Evolutionary conservation across 805 yeast genomes (phyloP), one percentile per base, ranked within the genome.

Genomic region (Candida anglica): DNA sequence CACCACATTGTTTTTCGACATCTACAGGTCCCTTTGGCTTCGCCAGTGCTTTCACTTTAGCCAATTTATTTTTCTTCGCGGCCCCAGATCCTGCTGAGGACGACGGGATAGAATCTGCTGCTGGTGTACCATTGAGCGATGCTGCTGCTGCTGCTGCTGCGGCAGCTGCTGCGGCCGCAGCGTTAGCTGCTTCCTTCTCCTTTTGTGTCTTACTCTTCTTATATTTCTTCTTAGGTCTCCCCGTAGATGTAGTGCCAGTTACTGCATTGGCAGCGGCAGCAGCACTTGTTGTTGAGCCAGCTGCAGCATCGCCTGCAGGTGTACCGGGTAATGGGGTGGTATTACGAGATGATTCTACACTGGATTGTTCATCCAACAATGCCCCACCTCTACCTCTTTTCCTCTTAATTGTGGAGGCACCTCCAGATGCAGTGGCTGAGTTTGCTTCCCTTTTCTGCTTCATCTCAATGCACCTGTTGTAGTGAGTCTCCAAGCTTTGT

Each of bases 1-100:
- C 98, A 58, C 98, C 98, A 69, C 98, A 93, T 60, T 93, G 98
- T 44, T 77, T 77, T 52, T 88, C 95, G 30, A 88, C 94, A 56
- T 88, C 95, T 16, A 88, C 88, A 3, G 95, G 89, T 17, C 89
- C 82, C 60, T 85, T 75, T 38, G 79, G 69, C 58, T 83, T 79
- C 31, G 78, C 59, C 27, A 70, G 58, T 20, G 75, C 32, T 39
- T 63, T 66, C 11, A 61, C 54, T 30, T 58, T 56, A 10, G 57
- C 43, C 15, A 42, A 54, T 47, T 74, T 66, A n/a, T n/a, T n/a
- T 39, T 56, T 50, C 42, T 59, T 61, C 40, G 53, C 56, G 7
- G 40, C 23, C 28, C 40, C 44, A 19, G 27, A 37, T 33, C 18
- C 36, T 16, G 7, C 15, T 24, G 19, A 10, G 16, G 20, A 15